Conservation (phyloP, 139 green algal genomes). For the Tetradesmus lagerheimii region DNA sequence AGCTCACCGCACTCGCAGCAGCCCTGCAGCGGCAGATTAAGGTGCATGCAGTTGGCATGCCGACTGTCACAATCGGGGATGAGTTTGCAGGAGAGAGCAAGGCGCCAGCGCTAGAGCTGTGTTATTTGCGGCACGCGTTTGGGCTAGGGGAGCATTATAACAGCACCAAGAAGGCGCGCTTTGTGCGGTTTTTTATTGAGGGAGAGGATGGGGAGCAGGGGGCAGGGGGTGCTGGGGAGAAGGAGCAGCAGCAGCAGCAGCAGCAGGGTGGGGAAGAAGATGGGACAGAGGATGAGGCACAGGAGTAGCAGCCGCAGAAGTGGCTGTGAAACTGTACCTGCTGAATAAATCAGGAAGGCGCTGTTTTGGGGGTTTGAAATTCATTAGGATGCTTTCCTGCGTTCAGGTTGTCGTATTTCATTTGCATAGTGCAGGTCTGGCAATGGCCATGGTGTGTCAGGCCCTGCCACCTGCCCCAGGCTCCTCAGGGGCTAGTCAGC, state of each 20-base stretch:
- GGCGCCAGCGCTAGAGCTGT: slow-evolving; percentile 72
- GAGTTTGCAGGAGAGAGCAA: slow-evolving; percentile 61
- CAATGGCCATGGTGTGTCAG: too few species aligned
- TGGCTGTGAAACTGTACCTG: too few species aligned
- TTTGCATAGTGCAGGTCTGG: too few species aligned
- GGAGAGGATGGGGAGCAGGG: not conserved
- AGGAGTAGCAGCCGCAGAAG: not conserved
- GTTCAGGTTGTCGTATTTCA: too few species aligned
- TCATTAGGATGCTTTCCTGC: too few species aligned
- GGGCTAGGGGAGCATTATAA: slow-evolving; percentile 98
- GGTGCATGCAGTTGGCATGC: slow-evolving; percentile 79
- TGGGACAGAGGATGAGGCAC: not conserved
- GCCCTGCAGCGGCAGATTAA: slow-evolving; percentile 78
- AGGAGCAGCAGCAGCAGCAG: not conserved
- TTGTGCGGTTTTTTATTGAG: not conserved
- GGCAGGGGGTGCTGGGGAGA: not conserved
- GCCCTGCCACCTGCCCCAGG: too few species aligned
- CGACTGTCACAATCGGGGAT: slow-evolving; percentile 78
- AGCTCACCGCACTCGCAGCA: slow-evolving; percentile 85
- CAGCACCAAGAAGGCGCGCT: slow-evolving; percentile 65
- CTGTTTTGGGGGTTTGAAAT: too few species aligned
- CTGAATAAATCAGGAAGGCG: too few species aligned
- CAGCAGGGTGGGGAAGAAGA: not conserved
- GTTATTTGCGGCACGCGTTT: slow-evolving; percentile 93
- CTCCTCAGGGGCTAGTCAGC: too few species aligned